Evolutionary conservation across 371 early-diverging fungal genomes (phyloP), one percentile per base, ranked within the genome.

Genomic region (Apophysomyces sp.): DNA sequence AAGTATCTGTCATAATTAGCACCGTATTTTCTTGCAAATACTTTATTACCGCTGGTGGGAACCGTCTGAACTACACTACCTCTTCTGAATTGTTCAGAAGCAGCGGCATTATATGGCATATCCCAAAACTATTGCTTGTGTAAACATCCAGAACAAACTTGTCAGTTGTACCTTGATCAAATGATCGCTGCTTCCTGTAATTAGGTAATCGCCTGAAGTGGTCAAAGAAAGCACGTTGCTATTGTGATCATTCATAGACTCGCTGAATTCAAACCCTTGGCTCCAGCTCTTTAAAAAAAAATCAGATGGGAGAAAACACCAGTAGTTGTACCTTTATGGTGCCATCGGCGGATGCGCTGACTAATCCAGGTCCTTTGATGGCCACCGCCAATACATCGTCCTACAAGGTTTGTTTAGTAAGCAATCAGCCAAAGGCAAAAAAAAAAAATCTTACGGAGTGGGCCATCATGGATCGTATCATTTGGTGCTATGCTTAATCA

Each of bases 291-390:
- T 28, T 18, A 29, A 34, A 24, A 7, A 18, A 39, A 36, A 58
- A 21, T 13, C 34, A 18, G 37, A 29, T 21, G 0, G 52, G 54
- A 0, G 24, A 60, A 57, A 58, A 66, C n/a, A 16, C 16, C 55
- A 13, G 4, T 16, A 18, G 26, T 15, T 13, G 40, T 72, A 89
- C 85, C 73, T 89, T 89, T 32, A 93, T 87, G 28, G 80, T 76
- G 27, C 91, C 92, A 73, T 94, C 93, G 8, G 89, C 89, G 12
- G 90, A 88, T 9, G 87, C 90, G 56, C 89, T 86, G 30, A 86
- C 86, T 32, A 93, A 69, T 40, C 80, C 78, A 26, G 80, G 67
- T 18, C 71, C 67, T 44, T 74, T 60, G 6, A 82, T 61, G 1
- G 72, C 71, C 32, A 93, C 77, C 5, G 89, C 74, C 12, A 89